Evolutionary conservation across 139 green algal species (phyloP), one percentile per base, ranked within the genome.

Genomic region (Pycnococcus provasolii): DNA sequence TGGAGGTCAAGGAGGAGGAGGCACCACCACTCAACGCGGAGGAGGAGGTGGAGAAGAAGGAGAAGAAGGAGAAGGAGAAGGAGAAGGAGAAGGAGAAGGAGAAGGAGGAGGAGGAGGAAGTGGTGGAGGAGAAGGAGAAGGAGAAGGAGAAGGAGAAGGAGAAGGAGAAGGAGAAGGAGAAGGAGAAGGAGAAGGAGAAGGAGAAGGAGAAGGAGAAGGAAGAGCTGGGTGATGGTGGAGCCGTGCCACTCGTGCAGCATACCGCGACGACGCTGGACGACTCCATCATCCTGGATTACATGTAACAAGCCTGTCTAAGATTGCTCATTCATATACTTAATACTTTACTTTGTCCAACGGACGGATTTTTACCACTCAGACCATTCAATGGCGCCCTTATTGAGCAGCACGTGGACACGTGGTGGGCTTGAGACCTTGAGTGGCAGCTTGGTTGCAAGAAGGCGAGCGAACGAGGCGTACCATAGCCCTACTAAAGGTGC

Each of bases 121-220:
- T 13, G 9, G 13, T 55, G 9, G 50, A 55, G 13, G 50, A 55
- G 50, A 13, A 55, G 50, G 50, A 55, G 50, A 13, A 55, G 50
- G 50, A 55, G 50, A 13, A 55, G 50, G 50, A 55, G 50, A 13
- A 55, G 50, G 50, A 55, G 50, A 13, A 55, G 50, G 50, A 55
- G 50, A 13, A 55, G 50, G 50, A 55, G 50, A 13, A 55, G 50
- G 50, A 55, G 50, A 13, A 55, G 50, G 50, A 55, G 50, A 13
- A 55, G 50, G 50, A 55, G 50, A 13, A 55, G 50, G 50, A 55
- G 50, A 13, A 55, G 50, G 50, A 55, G 50, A 13, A 55, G 50
- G 50, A 55, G 50, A 13, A 55, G 50, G 50, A 55, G 50, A 13
- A 55, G 50, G 50, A 55, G 50, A 13, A 55, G 50, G 50, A 55